A percentile compares a stretch with the other conserved stretches of the same genome.
phyloP scores from a whole-genome alignment of 2,329 filamentous ascomycete species.

The Stachybotrys elegans region DNA sequence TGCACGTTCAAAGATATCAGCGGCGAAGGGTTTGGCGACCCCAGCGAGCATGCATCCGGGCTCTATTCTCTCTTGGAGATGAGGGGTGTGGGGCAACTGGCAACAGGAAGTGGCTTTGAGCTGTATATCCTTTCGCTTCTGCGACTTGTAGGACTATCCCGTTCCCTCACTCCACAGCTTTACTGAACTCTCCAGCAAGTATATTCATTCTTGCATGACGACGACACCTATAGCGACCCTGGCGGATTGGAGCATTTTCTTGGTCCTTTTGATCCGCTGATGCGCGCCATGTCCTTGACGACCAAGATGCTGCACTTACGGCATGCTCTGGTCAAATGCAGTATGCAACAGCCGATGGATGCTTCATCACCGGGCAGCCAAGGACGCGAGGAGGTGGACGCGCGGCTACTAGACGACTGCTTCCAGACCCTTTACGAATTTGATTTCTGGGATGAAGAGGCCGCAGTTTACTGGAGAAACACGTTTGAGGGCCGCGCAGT shows the following conservation, averaged over 20 bases:
- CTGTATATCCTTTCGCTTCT: constrained; percentile 23
- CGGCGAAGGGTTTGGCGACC: constrained; percentile 21
- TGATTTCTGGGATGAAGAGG: constrained; percentile 22
- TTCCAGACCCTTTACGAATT: constrained; percentile 24
- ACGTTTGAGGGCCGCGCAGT: constrained; percentile 21
- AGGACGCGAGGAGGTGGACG: no score
- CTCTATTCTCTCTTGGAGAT: constrained; percentile 27
- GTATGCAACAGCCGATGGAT: no score
- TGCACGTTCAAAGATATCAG: constrained; percentile 27
- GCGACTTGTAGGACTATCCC: constrained; percentile 18
- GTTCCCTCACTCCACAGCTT: not conserved
- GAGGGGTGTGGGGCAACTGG: constrained; percentile 23
- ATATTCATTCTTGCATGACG: constrained; percentile 24
- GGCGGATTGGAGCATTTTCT: constrained; percentile 21
- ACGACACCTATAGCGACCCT: constrained; percentile 24
- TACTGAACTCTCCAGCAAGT: constrained; percentile 18
- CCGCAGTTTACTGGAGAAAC: constrained; percentile 22
- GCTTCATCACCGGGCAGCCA: no score
- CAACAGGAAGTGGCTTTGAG: constrained; percentile 21
- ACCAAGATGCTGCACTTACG: constrained; percentile 16
- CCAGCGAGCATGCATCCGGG: constrained; percentile 24
- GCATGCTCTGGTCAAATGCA: no score
- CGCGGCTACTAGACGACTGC: no score
- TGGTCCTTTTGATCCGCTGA: constrained; percentile 22
- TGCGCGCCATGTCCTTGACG: constrained; percentile 25